Base-by-base conservation (phyloP, 2,329 filamentous ascomycete genomes). In the Colletotrichum tropicicola region DNA sequence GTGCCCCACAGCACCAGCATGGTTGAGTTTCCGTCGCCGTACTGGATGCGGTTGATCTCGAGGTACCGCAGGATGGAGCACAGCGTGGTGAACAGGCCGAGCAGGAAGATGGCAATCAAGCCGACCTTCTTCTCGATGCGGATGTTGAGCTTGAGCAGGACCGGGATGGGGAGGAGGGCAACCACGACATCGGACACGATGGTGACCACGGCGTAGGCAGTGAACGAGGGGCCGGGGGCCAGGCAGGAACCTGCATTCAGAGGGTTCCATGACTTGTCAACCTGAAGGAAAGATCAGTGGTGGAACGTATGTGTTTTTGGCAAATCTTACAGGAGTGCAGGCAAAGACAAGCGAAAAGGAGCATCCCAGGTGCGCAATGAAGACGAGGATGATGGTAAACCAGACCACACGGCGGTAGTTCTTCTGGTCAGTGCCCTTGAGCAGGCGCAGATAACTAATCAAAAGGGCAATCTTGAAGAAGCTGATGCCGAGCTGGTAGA, bases 1-100 rank as follows among this genome's bases (percentile, higher is more conserved):
- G 81, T 83, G 5, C 85, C 85, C 85, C 85, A 87, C 0, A 87
- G 73, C 1, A 87, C 78, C 10, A 87, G 75, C 80, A 85, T 83
- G 5, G 85, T 87, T 0, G 85, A 86, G 68, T 86, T 84, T 8
- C 84, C 83, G 37, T 86, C 83, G 2, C 82, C 82, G 12, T 75
- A 73, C 15, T 82, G 80, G 39, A 87, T 84, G 0, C 79, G 74
- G 65, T 81, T 72, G 64, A 87, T 87, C 68, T 87, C 83, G 0
- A 78, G 73, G 61, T 86, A 82, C 12, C 85, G 79, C 57, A 87
- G 72, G 58, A 87, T 78, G 3, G 84, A 86, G 69, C 85, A 87
- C 7, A 87, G 60, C 0, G 84, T 87, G 0, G 84, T 87, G 69
- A 87, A 86, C 1, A 87, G 75, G 0, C 85, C 85, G 0, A 87